A percentile compares a stretch with the other conserved stretches of the same genome.
phyloP scores from a whole-genome alignment of 108 stramenopile genomes.

The Pelagomonas calceolata region DNA sequence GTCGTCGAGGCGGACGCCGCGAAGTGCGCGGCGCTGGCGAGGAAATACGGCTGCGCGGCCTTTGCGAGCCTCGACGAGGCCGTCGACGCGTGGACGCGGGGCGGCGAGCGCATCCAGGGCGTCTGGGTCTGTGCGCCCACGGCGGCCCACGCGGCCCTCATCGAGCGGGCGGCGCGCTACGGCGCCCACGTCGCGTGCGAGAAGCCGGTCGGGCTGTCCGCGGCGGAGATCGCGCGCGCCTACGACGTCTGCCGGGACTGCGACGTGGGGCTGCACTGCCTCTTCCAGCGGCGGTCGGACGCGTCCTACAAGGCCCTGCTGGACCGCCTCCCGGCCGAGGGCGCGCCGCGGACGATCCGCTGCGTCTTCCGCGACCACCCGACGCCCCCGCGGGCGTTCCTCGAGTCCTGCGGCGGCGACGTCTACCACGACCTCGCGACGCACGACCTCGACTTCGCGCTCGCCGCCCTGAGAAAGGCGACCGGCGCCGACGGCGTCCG shows the following conservation, averaged over 20 bases:
- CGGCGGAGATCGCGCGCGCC: conserved; percentile 26
- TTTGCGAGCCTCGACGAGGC: not conserved
- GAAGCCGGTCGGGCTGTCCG: conserved; percentile 58
- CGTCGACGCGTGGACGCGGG: not conserved
- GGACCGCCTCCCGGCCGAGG: conserved; percentile 26
- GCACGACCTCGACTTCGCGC: conserved; percentile 62
- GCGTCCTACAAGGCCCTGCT: conserved; percentile 38
- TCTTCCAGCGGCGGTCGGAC: conserved; percentile 64
- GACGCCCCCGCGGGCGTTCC: conserved; percentile 45
- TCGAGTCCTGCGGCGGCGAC: conserved; percentile 47
- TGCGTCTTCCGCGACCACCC: conserved; percentile 51
- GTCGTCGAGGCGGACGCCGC: conserved; percentile 42
- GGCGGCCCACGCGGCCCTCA: conserved; percentile 35
- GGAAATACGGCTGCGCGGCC: conserved; percentile 25
- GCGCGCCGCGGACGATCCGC: conserved; percentile 39
- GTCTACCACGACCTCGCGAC: conserved; percentile 54
- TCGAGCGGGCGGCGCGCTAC: conserved; percentile 29
- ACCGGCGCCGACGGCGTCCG: not conserved
- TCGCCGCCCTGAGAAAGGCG: conserved; percentile 37
- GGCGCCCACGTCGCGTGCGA: conserved; percentile 42
- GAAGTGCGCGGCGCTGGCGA: conserved; percentile 25
- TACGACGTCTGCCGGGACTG: conserved; percentile 24
- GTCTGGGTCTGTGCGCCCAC: conserved; percentile 52
- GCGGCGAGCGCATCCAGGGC: conserved; percentile 27
- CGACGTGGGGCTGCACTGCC: conserved; percentile 47